phyloP scores from a whole-genome alignment of 1,284 basidiomycete species.

The Irpex rosettiformis region DNA sequence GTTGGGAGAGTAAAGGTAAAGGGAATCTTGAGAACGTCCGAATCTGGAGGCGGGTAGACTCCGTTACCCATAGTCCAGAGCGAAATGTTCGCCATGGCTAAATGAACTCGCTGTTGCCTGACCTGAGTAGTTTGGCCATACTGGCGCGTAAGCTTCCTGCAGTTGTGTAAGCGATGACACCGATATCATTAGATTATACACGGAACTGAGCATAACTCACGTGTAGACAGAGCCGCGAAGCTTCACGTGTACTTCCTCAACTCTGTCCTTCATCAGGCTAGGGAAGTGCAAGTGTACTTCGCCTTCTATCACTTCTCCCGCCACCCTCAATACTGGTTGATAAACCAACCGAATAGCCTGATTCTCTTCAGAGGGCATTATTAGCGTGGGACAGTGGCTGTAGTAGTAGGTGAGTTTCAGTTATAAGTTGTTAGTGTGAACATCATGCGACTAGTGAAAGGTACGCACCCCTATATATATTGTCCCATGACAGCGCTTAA shows the following conservation, averaged over 20 bases:
- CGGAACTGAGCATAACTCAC: slow-evolving; percentile 12
- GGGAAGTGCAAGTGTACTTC: slow-evolving; percentile 21
- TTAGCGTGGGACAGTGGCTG: neutral
- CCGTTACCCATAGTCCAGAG: slow-evolving; percentile 21
- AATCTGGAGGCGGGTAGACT: slow-evolving; percentile 20
- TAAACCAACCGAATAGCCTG: neutral
- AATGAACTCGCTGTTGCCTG: neutral
- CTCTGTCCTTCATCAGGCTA: slow-evolving; percentile 15
- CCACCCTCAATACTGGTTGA: neutral
- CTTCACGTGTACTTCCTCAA: slow-evolving; percentile 21
- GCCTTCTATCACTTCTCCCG: slow-evolving; percentile 16
- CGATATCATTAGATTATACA: neutral
- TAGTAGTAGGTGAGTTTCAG: neutral
- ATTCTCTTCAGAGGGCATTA: neutral
- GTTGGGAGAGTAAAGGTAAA: slow-evolving; percentile 21
- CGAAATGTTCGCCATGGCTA: slow-evolving; percentile 8
- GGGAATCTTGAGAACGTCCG: slow-evolving; percentile 20
- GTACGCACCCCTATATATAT: too few relatives aligned
- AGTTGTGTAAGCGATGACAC: neutral
- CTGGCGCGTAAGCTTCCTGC: neutral
- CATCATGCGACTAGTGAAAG: too few relatives aligned
- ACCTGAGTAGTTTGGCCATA: neutral
- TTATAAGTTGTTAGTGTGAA: neutral
- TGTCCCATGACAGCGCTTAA: too few relatives aligned
- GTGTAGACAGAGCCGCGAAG: slow-evolving; percentile 19